Evolutionary conservation across 495 filamentous ascomycete species (phyloP).

Genomic region (Chaetomium tenue): DNA sequence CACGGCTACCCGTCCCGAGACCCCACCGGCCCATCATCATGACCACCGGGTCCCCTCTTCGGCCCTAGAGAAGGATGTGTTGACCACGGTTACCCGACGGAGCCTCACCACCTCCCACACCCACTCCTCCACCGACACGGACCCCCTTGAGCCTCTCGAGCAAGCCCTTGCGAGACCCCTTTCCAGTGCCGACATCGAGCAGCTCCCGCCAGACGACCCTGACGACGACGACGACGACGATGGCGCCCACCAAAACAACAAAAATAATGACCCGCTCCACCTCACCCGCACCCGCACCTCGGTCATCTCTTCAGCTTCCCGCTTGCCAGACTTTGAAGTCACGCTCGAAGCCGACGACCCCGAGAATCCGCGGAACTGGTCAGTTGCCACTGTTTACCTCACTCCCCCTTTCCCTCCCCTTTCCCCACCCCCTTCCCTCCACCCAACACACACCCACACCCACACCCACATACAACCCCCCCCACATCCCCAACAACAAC

Average conservation of each 20-base stretch:
- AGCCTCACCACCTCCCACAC: background rate
- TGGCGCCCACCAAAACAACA: constrained; percentile 7
- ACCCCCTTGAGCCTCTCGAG: constrained; percentile 39
- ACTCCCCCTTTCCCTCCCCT: too few relatives aligned
- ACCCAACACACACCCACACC: too few relatives aligned
- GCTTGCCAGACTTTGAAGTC: constrained; percentile 70
- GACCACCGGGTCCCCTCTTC: background rate
- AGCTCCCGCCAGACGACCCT: background rate
- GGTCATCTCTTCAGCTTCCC: constrained; percentile 57
- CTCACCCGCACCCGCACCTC: constrained; percentile 48
- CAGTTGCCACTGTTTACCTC: background rate
- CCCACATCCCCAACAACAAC: background rate
- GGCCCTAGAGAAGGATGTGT: background rate
- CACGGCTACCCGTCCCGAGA: background rate
- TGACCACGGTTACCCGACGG: background rate
- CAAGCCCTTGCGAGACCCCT: constrained; percentile 28
- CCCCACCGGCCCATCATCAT: background rate
- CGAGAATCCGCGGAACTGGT: constrained; percentile 72
- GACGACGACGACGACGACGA: constrained; percentile 2
- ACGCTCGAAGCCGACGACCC: constrained; percentile 66
- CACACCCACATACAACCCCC: too few relatives aligned
- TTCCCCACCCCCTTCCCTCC: too few relatives aligned
- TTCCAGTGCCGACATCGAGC: background rate
- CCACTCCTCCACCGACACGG: constrained; percentile 29
- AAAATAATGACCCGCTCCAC: constrained; percentile 15